Conservation (phyloP, 176 grass and related monocot genomes). For the Tuctoria greenei region DNA sequence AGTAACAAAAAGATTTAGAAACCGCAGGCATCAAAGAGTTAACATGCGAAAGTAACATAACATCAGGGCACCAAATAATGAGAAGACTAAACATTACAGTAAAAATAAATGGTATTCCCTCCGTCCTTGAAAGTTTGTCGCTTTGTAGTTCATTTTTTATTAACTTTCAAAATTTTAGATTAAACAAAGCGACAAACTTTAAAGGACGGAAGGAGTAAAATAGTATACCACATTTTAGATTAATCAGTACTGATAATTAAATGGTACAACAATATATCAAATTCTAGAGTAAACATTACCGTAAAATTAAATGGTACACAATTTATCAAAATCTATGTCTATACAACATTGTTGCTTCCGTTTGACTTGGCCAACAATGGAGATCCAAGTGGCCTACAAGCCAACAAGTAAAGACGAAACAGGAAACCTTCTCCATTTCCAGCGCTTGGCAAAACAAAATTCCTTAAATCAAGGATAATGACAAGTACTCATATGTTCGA, state of each 20-base stretch:
- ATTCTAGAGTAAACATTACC: too few relatives aligned
- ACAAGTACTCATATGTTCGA: neutral
- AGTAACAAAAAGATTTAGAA: neutral
- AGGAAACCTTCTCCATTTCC: neutral
- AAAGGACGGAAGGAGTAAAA: too few relatives aligned
- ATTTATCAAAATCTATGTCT: too few relatives aligned
- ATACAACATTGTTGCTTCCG: conserved; percentile 6
- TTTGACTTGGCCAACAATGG: conserved; percentile 9
- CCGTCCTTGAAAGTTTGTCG: too few relatives aligned
- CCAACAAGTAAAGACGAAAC: conserved; percentile 18
- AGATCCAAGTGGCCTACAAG: conserved; percentile 1
- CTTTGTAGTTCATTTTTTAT: too few relatives aligned
- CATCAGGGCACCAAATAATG: neutral
- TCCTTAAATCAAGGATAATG: neutral
- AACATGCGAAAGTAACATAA: neutral
- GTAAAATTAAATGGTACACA: too few relatives aligned
- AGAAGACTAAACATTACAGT: neutral
- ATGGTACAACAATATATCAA: conserved; percentile 1
- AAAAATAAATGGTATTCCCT: too few relatives aligned
- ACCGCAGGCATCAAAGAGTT: neutral
- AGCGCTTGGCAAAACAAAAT: conserved; percentile 17
- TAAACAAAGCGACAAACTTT: too few relatives aligned
- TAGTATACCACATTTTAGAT: too few relatives aligned
- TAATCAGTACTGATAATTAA: too few relatives aligned
- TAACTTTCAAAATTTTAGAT: too few relatives aligned